These are phyloP conservation scores for Penicillium vulpinum DNA, from an alignment of 2,329 filamentous ascomycete species.

Conservation along the genomic window DNA sequence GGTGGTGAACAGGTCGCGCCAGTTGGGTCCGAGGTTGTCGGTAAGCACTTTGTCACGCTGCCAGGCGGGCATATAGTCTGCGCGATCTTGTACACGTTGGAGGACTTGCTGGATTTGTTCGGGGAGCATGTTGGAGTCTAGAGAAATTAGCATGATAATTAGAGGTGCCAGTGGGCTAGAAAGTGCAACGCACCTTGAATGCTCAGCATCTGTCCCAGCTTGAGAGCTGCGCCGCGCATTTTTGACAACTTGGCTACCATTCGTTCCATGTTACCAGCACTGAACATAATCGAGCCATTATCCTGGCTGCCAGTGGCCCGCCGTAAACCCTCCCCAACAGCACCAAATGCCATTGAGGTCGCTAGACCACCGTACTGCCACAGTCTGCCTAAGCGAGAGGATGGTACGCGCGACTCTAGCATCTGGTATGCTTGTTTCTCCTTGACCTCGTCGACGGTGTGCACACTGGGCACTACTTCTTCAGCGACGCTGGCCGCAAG, in stretches of 20 bases:
- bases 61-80: slow-evolving; percentile 96
- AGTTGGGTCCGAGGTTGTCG: slow-evolving; percentile 76
- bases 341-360: slow-evolving; percentile 92
- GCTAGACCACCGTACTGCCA: slow-evolving; percentile 96
- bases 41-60: slow-evolving; percentile 83
- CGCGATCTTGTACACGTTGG: slow-evolving; percentile 91
- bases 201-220: slow-evolving; percentile 96
- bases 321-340: slow-evolving; percentile 80
- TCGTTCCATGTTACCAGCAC: slow-evolving; percentile 85
- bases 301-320: slow-evolving; percentile 69
- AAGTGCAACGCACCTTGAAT: slow-evolving; percentile 65
- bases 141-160: slow-evolving; percentile 5
- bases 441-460: slow-evolving; percentile 23
- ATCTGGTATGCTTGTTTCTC: slow-evolving; percentile 62
- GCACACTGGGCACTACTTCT: slow-evolving; percentile 31
- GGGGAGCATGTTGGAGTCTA: slow-evolving; percentile 89
- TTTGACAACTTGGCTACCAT: slow-evolving; percentile 89
- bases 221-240: slow-evolving; percentile 96
- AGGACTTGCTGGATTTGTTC: slow-evolving; percentile 83
- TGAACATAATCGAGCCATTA: slow-evolving; percentile 79
- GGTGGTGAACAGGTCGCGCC: slow-evolving; percentile 77
- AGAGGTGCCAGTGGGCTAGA: background rate
- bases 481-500: slow-evolving; percentile 51
- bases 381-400: slow-evolving; percentile 78
- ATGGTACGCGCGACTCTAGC: slow-evolving; percentile 85